Percentiles rank a stretch among this genome's conserved stretches.
Conservation (phyloP, 441 rosid genomes). For the Flueggea neowawraea region DNA sequence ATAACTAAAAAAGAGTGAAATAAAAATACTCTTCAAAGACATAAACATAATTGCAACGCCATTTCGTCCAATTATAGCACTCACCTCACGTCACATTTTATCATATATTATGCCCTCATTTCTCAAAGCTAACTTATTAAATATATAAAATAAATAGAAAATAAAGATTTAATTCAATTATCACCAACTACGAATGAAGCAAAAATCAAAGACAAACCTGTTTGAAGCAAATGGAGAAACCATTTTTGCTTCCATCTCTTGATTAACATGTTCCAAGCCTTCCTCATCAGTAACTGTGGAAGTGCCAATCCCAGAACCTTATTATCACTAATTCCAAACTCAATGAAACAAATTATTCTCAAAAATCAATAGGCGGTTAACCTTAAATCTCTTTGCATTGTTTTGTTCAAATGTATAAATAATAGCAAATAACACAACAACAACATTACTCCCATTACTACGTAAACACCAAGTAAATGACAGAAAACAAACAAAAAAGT, state of each 20-base stretch:
- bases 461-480: constrained; percentile 18
- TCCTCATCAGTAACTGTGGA: constrained; percentile 83
- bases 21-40: too few species aligned
- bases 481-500: constrained; percentile 43
- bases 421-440: too few species aligned
- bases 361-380: neutral
- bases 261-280: constrained; percentile 78
- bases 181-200: neutral
- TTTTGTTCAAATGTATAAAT: too few species aligned
- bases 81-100: too few species aligned
- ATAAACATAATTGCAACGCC: too few species aligned
- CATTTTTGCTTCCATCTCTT: constrained; percentile 81
- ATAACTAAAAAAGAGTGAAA: too few species aligned
- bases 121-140: neutral
- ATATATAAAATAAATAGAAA: neutral
- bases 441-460: too few species aligned
- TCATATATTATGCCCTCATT: too few species aligned
- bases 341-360: constrained; percentile 28
- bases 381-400: too few species aligned
- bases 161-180: neutral
- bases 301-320: constrained; percentile 5
- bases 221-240: constrained; percentile 51
- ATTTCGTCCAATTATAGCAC: too few species aligned
- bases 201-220: constrained; percentile 37
- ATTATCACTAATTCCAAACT: constrained; percentile 15